Conservation (phyloP, 768 basidiomycete species). For the Lactifluus rugatus region DNA sequence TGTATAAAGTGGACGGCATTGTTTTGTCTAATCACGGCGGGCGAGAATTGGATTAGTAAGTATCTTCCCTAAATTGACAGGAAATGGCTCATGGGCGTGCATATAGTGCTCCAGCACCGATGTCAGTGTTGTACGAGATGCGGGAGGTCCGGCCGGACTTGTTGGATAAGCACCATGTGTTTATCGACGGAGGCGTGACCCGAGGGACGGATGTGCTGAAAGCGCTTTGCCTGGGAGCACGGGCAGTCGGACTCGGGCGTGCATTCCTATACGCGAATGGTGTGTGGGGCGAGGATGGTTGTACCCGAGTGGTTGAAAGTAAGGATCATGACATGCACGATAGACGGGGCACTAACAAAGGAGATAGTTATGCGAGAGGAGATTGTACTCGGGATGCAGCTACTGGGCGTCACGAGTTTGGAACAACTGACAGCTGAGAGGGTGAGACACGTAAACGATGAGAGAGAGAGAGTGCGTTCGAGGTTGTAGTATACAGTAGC, state of each 20-base stretch:
- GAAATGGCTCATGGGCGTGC: not conserved
- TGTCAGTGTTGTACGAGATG: constrained; percentile 38
- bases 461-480: not conserved
- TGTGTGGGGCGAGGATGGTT: constrained; percentile 28
- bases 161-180: constrained; percentile 30
- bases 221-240: constrained; percentile 41
- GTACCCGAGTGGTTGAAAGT: constrained; percentile 23
- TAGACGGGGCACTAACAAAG: not conserved
- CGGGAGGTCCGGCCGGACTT: constrained; percentile 34
- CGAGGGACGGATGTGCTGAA: constrained; percentile 41
- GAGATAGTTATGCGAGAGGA: constrained; percentile 32
- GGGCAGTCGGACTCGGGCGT: constrained; percentile 36
- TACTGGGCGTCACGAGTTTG: constrained; percentile 33
- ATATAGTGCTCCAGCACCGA: constrained; percentile 32
- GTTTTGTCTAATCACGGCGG: constrained; percentile 44
- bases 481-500: not conserved
- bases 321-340: not conserved
- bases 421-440: constrained; percentile 31
- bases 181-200: constrained; percentile 38
- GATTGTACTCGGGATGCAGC: constrained; percentile 32
- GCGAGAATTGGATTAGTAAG: constrained; percentile 36
- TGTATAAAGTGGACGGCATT: constrained; percentile 35
- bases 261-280: constrained; percentile 35
- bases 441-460: constrained; percentile 23
- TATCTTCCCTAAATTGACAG: not conserved